phyloP scores from a whole-genome alignment of 306 rosid genomes.

The Gastrolobium bilobum region DNA sequence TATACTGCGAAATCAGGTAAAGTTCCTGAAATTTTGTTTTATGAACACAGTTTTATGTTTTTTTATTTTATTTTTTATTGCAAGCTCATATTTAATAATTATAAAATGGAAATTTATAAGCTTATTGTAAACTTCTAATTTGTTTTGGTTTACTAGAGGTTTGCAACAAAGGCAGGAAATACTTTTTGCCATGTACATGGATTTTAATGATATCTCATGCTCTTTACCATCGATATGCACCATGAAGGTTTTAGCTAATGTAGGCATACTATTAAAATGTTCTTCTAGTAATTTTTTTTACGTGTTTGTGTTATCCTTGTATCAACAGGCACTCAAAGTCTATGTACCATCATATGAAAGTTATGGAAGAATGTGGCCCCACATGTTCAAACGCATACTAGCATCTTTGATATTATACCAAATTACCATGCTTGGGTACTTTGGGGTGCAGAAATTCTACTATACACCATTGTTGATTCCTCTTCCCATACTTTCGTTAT shows the following conservation, averaged over 20 bases:
- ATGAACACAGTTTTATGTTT: neutral
- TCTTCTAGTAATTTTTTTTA: neutral
- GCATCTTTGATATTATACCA: slow-evolving; percentile 84
- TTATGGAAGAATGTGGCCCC: slow-evolving; percentile 97
- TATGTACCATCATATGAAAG: slow-evolving; percentile 91
- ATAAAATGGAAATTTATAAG: neutral
- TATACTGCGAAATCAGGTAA: slow-evolving; percentile 92
- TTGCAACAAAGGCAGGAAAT: slow-evolving; percentile 11
- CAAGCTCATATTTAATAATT: neutral
- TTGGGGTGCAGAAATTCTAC: slow-evolving; percentile 62
- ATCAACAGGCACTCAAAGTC: slow-evolving; percentile 86
- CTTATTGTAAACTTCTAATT: slow-evolving; percentile 10
- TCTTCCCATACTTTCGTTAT: slow-evolving; percentile 70
- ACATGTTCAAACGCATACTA: slow-evolving; percentile 70
- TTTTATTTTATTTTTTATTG: neutral
- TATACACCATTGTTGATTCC: slow-evolving; percentile 67
- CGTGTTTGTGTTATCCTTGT: slow-evolving; percentile 27
- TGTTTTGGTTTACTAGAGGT: neutral
- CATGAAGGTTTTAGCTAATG: neutral
- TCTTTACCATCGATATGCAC: neutral
- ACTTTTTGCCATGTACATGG: neutral
- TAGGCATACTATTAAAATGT: neutral
- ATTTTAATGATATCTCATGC: neutral
- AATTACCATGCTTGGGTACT: slow-evolving; percentile 88
- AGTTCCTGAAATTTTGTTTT: slow-evolving; percentile 19